Evolutionary conservation across 1,139 yeast genomes (phyloP).

Genomic region (Saccharomyces pastorianus): DNA sequence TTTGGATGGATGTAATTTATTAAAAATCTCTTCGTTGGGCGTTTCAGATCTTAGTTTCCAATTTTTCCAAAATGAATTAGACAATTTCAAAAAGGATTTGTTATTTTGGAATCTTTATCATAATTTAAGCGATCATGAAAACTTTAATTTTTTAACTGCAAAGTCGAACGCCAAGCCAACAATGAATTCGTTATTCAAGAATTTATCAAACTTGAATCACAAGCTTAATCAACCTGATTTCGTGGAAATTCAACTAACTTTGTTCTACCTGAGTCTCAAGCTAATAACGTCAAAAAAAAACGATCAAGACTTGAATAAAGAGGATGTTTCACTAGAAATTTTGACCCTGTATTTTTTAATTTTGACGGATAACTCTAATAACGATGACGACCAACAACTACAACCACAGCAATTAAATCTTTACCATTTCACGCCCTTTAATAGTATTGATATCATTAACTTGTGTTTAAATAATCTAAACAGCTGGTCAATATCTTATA

Average conservation of each 20-base stretch:
- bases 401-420: conserved; percentile 23
- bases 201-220: conserved; percentile 4
- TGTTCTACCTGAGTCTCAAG: conserved; percentile 22
- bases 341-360: conserved; percentile 25
- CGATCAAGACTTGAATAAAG: conserved; percentile 5
- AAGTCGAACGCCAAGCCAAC: neutral
- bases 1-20: conserved; percentile 24
- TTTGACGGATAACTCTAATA: conserved; percentile 13
- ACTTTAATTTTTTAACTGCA: neutral
- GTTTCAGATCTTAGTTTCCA: conserved; percentile 15
- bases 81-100: conserved; percentile 20
- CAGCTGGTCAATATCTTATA: conserved; percentile 13
- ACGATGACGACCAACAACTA: conserved; percentile 2
- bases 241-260: conserved; percentile 27
- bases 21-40: conserved; percentile 14
- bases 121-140: conserved; percentile 22
- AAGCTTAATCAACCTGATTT: conserved; percentile 19
- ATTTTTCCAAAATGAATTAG: conserved; percentile 6
- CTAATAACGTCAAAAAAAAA: neutral
- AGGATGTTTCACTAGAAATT: conserved; percentile 25
- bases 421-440: conserved; percentile 25
- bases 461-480: conserved; percentile 19
- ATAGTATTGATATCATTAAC: conserved; percentile 21
- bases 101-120: conserved; percentile 25
- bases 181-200: conserved; percentile 2